Percentiles rank a stretch among this genome's conserved stretches.
phyloP scores from a whole-genome alignment of 225 moss, liverwort and hornwort species.

The Ulota crispa region DNA sequence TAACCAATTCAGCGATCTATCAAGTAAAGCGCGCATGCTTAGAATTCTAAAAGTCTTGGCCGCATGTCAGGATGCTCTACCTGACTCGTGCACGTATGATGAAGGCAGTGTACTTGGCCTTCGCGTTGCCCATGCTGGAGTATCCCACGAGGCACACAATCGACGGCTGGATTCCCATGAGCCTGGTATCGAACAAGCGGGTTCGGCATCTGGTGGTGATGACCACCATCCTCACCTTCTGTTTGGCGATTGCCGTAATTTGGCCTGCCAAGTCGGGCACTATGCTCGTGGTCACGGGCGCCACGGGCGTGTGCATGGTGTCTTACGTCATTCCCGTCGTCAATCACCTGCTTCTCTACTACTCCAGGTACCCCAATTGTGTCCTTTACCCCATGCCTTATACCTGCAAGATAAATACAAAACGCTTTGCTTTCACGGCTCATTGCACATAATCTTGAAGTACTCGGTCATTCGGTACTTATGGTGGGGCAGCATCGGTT shows the following conservation, averaged over 20 bases:
- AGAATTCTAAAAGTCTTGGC: neutral
- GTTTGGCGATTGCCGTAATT: slow-evolving; percentile 49
- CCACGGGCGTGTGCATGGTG: slow-evolving; percentile 87
- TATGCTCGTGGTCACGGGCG: slow-evolving; percentile 70
- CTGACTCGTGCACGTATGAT: neutral
- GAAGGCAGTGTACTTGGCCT: slow-evolving; percentile 70
- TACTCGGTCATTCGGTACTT: too few species aligned
- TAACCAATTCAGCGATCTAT: too few species aligned
- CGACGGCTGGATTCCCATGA: slow-evolving; percentile 65
- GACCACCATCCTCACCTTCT: slow-evolving; percentile 36
- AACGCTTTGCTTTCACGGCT: neutral
- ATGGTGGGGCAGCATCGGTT: neutral
- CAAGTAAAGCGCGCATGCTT: too few species aligned
- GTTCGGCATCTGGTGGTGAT: slow-evolving; percentile 48
- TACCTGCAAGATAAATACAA: neutral
- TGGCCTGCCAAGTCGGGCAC: slow-evolving; percentile 63
- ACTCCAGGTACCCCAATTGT: slow-evolving; percentile 10
- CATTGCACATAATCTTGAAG: too few species aligned
- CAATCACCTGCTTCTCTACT: slow-evolving; percentile 72
- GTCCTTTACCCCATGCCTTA: neutral
- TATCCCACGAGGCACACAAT: slow-evolving; percentile 71
- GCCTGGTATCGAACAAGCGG: slow-evolving; percentile 12
- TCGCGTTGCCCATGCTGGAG: slow-evolving; percentile 55
- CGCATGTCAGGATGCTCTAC: neutral
- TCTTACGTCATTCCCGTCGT: slow-evolving; percentile 73